Evolutionary conservation across 148 eudicot genomes (phyloP).

Genomic region (Chenopodium formosanum): DNA sequence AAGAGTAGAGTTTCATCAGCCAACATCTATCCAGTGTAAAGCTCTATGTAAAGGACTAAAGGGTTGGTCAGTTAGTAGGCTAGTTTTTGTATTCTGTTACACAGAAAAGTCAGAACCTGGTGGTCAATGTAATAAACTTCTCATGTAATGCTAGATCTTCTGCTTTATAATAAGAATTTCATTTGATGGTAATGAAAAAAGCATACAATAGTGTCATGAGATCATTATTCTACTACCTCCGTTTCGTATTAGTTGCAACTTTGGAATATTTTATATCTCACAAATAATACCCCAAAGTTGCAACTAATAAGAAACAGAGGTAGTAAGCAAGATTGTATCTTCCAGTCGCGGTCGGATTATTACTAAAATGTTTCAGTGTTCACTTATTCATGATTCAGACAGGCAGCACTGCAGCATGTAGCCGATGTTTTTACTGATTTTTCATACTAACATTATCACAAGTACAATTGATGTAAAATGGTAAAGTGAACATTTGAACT

Average conservation of each 20-base stretch:
- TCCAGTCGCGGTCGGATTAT: neutral
- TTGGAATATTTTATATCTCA: too few relatives aligned
- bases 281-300: too few relatives aligned
- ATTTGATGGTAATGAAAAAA: too few relatives aligned
- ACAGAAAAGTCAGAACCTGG: neutral
- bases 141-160: slow-evolving; percentile 12
- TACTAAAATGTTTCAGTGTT: neutral
- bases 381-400: neutral
- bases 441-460: neutral
- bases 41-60: neutral
- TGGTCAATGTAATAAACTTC: neutral
- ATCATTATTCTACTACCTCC: neutral
- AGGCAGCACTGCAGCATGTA: neutral
- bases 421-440: neutral
- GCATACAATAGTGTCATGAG: neutral
- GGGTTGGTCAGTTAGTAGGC: neutral
- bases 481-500: too few relatives aligned
- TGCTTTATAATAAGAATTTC: neutral
- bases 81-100: neutral
- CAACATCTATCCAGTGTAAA: neutral
- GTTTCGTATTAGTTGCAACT: too few relatives aligned
- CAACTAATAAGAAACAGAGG: too few relatives aligned
- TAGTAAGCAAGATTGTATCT: neutral
- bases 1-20: neutral
- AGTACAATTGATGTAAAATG: neutral